Evolutionary conservation across 2,329 filamentous ascomycete genomes (phyloP).

Genomic region (Canariomyces notabilis): DNA sequence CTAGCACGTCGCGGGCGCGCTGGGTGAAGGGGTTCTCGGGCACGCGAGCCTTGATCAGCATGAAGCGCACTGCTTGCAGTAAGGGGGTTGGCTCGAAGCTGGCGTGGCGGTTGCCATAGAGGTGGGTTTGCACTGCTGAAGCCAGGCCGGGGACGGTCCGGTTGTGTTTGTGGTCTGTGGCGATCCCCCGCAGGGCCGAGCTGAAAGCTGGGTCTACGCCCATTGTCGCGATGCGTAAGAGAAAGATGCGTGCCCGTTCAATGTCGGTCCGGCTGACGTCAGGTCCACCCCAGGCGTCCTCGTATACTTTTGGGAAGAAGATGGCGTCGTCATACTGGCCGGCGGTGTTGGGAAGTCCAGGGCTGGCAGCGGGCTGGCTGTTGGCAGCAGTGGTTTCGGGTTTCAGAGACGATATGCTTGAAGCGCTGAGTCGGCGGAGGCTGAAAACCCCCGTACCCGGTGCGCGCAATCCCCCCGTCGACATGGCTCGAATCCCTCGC

Average conservation of each 20-base stretch:
- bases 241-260: conserved; percentile 31
- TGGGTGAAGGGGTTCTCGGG: conserved; percentile 24
- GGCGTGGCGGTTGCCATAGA: conserved; percentile 29
- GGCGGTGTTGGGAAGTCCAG: not conserved
- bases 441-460: not conserved
- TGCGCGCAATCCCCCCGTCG: not conserved
- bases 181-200: conserved; percentile 28
- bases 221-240: conserved; percentile 29
- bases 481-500: too few species aligned
- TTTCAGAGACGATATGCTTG: not conserved
- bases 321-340: conserved; percentile 22
- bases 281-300: conserved; percentile 30
- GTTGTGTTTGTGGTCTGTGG: conserved; percentile 23
- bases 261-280: conserved; percentile 25
- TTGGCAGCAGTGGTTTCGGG: not conserved
- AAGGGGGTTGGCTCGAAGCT: conserved; percentile 29
- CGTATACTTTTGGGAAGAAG: conserved; percentile 30
- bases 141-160: conserved; percentile 28
- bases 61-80: conserved; percentile 32
- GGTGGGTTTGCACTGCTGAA: conserved; percentile 24
- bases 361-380: not conserved
- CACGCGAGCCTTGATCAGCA: conserved; percentile 30
- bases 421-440: conserved; percentile 9
- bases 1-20: conserved; percentile 25
- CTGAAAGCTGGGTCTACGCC: conserved; percentile 23